Evolutionary conservation across 345 rosid species (phyloP).

Genomic region (Physaria fendleri): DNA sequence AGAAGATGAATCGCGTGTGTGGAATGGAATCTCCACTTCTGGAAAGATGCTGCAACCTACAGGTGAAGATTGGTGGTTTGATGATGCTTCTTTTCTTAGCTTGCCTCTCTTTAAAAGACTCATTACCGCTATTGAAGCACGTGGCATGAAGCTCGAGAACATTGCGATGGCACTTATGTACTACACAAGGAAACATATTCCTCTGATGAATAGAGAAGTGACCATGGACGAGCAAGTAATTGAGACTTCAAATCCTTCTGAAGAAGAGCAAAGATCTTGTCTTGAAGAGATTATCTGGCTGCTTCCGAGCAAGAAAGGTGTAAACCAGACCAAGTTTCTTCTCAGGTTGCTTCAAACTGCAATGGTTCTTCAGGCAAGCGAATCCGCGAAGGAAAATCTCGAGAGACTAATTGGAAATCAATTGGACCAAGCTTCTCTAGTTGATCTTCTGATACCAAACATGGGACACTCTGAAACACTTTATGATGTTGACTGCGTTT

Average conservation of each 20-base stretch:
- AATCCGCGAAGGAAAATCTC: slow-evolving; percentile 43
- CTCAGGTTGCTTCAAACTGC: slow-evolving; percentile 58
- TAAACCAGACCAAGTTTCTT: slow-evolving; percentile 51
- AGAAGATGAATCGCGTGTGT: slow-evolving; percentile 28
- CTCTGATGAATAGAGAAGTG: slow-evolving; percentile 45
- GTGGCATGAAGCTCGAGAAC: slow-evolving; percentile 52
- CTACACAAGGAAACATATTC: slow-evolving; percentile 55
- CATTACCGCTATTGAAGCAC: slow-evolving; percentile 40
- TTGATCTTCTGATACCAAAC: slow-evolving; percentile 60
- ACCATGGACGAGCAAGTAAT: slow-evolving; percentile 30
- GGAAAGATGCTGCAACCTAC: slow-evolving; percentile 34
- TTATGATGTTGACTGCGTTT: slow-evolving; percentile 57
- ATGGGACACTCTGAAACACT: slow-evolving; percentile 54
- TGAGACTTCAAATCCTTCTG: slow-evolving; percentile 30
- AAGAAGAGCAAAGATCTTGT: slow-evolving; percentile 43
- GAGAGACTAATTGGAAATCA: slow-evolving; percentile 55
- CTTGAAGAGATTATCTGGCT: slow-evolving; percentile 57
- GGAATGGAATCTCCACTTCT: slow-evolving; percentile 60
- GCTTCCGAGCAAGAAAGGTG: slow-evolving; percentile 56
- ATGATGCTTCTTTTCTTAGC: slow-evolving; percentile 52
- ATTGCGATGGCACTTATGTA: slow-evolving; percentile 45
- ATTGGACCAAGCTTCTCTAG: slow-evolving; percentile 55
- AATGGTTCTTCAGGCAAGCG: slow-evolving; percentile 47
- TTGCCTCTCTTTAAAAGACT: slow-evolving; percentile 48
- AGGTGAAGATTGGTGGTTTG: slow-evolving; percentile 76